Base-by-base conservation (phyloP, 2,329 filamentous ascomycete genomes). In the Xylaria sp. region DNA sequence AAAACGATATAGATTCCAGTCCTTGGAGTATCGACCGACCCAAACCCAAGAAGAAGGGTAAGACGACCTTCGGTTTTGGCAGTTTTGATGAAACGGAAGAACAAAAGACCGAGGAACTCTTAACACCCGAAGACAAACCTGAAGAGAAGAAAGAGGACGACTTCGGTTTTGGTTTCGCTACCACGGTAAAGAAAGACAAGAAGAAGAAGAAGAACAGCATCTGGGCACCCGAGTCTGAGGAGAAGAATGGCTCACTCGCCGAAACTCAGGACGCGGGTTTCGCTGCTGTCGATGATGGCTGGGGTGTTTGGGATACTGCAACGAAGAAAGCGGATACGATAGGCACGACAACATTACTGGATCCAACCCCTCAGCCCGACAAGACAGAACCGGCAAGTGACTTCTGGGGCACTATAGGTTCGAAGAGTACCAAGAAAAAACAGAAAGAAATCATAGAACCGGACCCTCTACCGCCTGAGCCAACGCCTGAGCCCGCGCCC, bases 41-140 rank as follows among this genome's bases (percentile, higher is more conserved):
- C 5, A 87, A 86, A 68, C 75, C 84, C n/a, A 87, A 86, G 75
- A 87, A 85, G 72, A 85, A 85, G 75, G 79, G 73, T 36, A 83
- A 81, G 56, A 75, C 79, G 0, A 77, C 75, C 5, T 80, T 85
- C 63, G 77, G 80, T n/a, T 87, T 88, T 66, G 84, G 83, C 25
- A 73, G 77, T n/a, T 73, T 84, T 25, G 84, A 80, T 61, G 80
- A 80, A 13, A 38, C 57, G 39, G 69, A 76, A n/a, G 78, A 81
- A 49, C 81, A 81, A 29, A 79, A 80, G 55, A 74, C 72, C 10
- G 77, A 74, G 22, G 69, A 74, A 20, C 58, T 71, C 5, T 57
- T 61, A 45, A 61, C 72, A 13, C 42, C 65, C 17, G 68, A 66
- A 11, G 61, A 70, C 20, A 74, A 77, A 39, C 42, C 73, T n/a